Conservation (phyloP, 2,329 filamentous ascomycete species). For the Lachnellula hyalina region DNA sequence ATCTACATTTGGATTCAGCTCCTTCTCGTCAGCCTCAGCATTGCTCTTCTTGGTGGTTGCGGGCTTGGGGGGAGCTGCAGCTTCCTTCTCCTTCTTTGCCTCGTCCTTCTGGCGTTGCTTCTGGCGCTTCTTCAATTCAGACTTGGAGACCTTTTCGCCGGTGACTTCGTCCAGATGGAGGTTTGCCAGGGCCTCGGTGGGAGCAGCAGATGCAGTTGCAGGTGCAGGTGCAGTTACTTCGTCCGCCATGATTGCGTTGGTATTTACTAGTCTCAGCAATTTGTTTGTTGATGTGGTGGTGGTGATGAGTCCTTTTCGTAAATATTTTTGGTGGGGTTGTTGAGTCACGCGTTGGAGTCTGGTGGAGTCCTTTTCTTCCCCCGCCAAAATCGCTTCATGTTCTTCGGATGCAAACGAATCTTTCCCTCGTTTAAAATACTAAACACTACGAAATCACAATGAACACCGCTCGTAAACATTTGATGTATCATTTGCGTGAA, state of each 20-base stretch:
- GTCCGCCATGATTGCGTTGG: conserved; percentile 29
- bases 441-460: no score
- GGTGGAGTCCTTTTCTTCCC: no score
- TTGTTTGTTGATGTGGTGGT: no score
- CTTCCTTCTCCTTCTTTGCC: conserved; percentile 83
- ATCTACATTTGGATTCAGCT: conserved; percentile 68
- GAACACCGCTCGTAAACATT: no score
- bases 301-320: no score
- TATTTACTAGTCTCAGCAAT: not conserved
- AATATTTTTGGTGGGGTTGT: no score
- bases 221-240: conserved; percentile 14
- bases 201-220: conserved; percentile 6
- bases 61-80: conserved; percentile 55
- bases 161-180: conserved; percentile 88
- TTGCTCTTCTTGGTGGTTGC: conserved; percentile 52
- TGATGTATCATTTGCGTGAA: no score
- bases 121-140: conserved; percentile 88
- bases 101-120: conserved; percentile 85
- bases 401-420: no score
- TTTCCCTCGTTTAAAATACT: no score
- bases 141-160: conserved; percentile 80
- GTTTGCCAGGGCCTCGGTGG: conserved; percentile 25
- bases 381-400: no score
- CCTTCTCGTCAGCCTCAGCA: conserved; percentile 57
- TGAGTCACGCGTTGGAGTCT: no score